Evolutionary conservation across 495 filamentous ascomycete species (phyloP).

Genomic region (Aspergillus ellipticus): DNA sequence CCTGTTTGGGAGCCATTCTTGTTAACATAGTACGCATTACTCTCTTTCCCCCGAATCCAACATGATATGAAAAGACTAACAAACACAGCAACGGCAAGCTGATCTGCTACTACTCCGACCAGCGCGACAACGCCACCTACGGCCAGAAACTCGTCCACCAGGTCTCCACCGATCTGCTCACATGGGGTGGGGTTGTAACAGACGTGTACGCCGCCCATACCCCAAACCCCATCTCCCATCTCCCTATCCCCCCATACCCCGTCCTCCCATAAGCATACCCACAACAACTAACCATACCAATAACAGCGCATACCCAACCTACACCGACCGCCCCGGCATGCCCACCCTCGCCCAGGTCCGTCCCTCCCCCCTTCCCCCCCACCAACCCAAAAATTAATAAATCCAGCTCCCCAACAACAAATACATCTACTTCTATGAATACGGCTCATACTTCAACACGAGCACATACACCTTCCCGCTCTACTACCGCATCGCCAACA

Average conservation of each 20-base stretch:
- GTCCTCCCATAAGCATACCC: no score
- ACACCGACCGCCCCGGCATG: constrained; percentile 68
- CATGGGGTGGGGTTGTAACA: constrained; percentile 56
- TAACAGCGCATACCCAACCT: constrained; percentile 47
- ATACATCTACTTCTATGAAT: constrained; percentile 63
- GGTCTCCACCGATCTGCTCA: constrained; percentile 50
- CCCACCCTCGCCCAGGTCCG: constrained; percentile 47
- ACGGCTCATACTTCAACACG: constrained; percentile 48
- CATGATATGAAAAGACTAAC: no score
- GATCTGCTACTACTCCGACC: constrained; percentile 66
- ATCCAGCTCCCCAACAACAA: constrained; percentile 58
- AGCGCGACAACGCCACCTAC: constrained; percentile 55
- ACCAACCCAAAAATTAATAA: constrained; percentile 2
- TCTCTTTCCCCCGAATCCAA: no score
- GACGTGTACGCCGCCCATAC: constrained; percentile 45
- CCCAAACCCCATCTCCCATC: no score
- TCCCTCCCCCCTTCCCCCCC: background rate
- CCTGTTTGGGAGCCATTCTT: constrained; percentile 73
- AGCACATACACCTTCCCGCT: constrained; percentile 49
- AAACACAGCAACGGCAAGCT: constrained; percentile 52
- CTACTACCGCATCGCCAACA: constrained; percentile 50
- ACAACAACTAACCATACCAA: no score
- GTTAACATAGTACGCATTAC: constrained; percentile 44
- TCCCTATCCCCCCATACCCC: no score
- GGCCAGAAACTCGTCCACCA: constrained; percentile 68